Conservation (phyloP, 1,139 yeast species). For the Protomyces macrosporus region DNA sequence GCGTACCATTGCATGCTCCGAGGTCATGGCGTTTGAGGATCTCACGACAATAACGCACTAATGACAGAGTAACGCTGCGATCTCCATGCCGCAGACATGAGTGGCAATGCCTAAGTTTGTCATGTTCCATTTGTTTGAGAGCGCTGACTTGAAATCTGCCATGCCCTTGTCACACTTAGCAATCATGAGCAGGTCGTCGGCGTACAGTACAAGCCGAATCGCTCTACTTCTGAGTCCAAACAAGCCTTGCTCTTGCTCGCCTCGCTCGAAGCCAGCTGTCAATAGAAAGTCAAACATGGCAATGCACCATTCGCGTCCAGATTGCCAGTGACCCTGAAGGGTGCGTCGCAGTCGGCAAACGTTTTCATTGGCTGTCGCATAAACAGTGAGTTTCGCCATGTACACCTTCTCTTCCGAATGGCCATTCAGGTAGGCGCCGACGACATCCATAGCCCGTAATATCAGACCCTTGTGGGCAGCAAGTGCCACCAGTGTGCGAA, state of each 20-base stretch:
- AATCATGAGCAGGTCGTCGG: background rate
- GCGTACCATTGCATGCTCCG: background rate
- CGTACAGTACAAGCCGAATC: background rate
- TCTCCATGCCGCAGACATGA: background rate
- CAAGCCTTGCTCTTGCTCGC: background rate
- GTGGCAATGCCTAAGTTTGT: background rate
- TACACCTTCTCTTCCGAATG: background rate
- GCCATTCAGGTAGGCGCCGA: conserved; percentile 4
- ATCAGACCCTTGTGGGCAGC: background rate
- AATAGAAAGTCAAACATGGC: background rate
- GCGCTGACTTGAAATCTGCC: background rate
- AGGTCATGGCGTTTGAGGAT: background rate
- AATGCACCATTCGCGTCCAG: background rate
- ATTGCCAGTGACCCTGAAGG: background rate
- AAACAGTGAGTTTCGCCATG: background rate
- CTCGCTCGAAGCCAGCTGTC: background rate
- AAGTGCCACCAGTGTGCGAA: background rate
- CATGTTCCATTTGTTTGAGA: background rate
- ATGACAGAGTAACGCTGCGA: background rate
- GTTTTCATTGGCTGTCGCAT: background rate
- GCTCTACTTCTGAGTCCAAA: background rate
- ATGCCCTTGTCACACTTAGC: background rate
- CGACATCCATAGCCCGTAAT: conserved; percentile 1
- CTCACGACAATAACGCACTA: background rate
- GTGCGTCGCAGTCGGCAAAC: background rate